These are phyloP conservation scores for Kregervanrija delftensis DNA, from an alignment of 805 yeast species.

Conservation along the genomic window DNA sequence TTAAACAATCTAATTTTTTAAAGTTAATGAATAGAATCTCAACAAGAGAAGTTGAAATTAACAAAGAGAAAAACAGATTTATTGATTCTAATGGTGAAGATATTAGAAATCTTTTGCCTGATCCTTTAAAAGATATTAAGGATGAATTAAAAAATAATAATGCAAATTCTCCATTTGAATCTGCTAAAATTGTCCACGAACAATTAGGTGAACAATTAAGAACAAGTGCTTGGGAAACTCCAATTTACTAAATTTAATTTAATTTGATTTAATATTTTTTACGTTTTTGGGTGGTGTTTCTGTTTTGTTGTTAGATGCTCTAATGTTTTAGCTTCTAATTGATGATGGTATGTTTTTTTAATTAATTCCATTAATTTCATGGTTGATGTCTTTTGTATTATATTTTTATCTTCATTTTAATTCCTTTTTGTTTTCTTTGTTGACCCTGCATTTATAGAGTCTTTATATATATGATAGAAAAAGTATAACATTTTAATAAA, in stretches of 20 bases:
- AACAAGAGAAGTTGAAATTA: constrained; percentile 32
- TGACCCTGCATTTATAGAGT: no score
- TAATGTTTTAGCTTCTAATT: no score
- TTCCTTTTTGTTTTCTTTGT: no score
- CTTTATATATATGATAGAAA: no score
- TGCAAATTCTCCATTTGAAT: constrained; percentile 16
- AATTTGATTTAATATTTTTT: no score
- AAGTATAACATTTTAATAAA: no score
- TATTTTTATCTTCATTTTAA: no score
- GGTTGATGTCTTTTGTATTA: no score
- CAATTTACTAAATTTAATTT: background rate
- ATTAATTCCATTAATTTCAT: no score
- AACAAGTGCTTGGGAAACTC: constrained; percentile 18
- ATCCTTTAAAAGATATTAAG: constrained; percentile 16
- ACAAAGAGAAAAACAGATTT: constrained; percentile 29
- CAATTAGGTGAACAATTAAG: constrained; percentile 12
- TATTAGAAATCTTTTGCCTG: constrained; percentile 4
- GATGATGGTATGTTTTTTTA: no score
- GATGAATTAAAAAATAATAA: constrained; percentile 11
- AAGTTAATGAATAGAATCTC: constrained; percentile 35
- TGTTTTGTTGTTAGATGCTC: no score
- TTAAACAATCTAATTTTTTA: constrained; percentile 34
- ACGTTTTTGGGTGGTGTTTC: no score
- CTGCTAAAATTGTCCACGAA: constrained; percentile 18
- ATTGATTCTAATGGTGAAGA: constrained; percentile 25